Base-by-base conservation (phyloP, 2,329 filamentous ascomycete genomes). In the Botrytis sinoallii region DNA sequence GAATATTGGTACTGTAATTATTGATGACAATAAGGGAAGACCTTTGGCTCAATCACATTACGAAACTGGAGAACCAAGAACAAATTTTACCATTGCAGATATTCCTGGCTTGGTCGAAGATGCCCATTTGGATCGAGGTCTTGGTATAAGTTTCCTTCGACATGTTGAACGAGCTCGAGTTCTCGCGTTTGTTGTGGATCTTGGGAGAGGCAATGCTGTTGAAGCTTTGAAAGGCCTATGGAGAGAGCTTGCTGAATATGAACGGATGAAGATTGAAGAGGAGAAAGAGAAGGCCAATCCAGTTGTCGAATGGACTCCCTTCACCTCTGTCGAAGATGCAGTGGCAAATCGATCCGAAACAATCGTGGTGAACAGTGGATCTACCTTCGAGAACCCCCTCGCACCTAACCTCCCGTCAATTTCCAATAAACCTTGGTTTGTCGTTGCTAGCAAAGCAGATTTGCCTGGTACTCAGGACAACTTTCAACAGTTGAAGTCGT, bases 351-450 rank as follows among this genome's bases (percentile, higher is more conserved):
- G 75, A n/a, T 73, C 75, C 42, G 79, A 81, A 72, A 81, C 77
- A 2, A 80, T 81, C 46, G 79, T 76, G 46, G 74, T 80, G 7
- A 73, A 74, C 38, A 73, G 73, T 55, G 79, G 74, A 4, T 77
- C 76, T 35, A 77, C 57, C 40, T 77, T 76, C 25, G 77, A 78
- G 25, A 78, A 76, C 70, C 79, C 78, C 7, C 71, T 79, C 20
- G 75, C 73, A 35, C 78, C 79, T 44, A 75, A 76, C 57, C 59
- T 77, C 6, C 76, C 76, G 5, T 78, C 77, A 63, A 97, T 98
- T 77, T 92, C 93, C n/a, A 89, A 89, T 48, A 99, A 99, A 84
- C 95, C 96, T 0, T 99, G 96, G 96, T 96, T 97, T 79, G 95
- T 98, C 8, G 90, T 98, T 61, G 95, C 93, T 1, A 98, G 95